phyloP scores from a whole-genome alignment of 352 stramenopile species.

The Phytophthora brassicae region DNA sequence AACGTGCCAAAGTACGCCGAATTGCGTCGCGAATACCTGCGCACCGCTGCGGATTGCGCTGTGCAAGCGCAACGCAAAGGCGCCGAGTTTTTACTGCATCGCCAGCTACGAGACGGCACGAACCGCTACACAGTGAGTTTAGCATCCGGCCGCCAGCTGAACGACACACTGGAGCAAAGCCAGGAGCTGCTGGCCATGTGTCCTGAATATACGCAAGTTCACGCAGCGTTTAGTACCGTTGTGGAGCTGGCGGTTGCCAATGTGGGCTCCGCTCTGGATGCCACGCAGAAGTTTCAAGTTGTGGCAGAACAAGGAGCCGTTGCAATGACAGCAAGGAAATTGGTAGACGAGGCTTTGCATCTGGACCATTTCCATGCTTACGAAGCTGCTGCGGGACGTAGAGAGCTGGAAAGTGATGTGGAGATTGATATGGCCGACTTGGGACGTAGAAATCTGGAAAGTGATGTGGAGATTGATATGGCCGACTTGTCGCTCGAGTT shows the following conservation, averaged over 20 bases:
- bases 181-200: constrained; percentile 49
- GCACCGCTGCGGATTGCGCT: constrained; percentile 56
- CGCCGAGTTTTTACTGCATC: constrained; percentile 69
- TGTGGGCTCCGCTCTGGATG: constrained; percentile 60
- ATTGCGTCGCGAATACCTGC: constrained; percentile 56
- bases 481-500: constrained; percentile 63
- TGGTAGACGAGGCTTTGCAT: constrained; percentile 71
- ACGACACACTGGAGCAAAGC: constrained; percentile 28
- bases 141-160: constrained; percentile 49
- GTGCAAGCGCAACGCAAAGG: constrained; percentile 48
- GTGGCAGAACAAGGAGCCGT: constrained; percentile 30
- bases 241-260: constrained; percentile 59
- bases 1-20: constrained; percentile 64
- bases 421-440: too few species aligned
- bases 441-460: constrained; percentile 1
- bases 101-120: constrained; percentile 68
- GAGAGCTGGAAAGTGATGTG: constrained; percentile 1
- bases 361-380: constrained; percentile 86
- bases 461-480: constrained; percentile 23
- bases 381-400: constrained; percentile 29
- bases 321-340: constrained; percentile 50
- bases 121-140: constrained; percentile 75
- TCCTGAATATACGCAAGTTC: constrained; percentile 53
- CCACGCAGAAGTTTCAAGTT: constrained; percentile 54
- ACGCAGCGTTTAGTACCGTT: constrained; percentile 56